Percentiles rank a stretch among this genome's conserved stretches.
These are phyloP conservation scores for Aspergillus piperis DNA, from an alignment of 2,329 filamentous ascomycete genomes.

Conservation along the genomic window DNA sequence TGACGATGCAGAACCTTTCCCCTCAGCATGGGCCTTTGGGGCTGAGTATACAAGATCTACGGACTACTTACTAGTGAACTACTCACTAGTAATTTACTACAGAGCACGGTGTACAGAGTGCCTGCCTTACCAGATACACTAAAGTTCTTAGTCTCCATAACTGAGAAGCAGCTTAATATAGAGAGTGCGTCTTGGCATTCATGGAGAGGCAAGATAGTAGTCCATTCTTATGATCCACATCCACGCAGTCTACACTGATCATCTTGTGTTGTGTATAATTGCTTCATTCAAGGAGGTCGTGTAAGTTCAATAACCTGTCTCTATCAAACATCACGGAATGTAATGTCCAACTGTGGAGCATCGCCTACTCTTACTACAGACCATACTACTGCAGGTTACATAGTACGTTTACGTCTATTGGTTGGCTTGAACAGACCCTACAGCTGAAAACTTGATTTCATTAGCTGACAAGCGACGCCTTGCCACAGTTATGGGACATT, in stretches of 20 bases:
- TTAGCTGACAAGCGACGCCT: not conserved
- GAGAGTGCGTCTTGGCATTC: not conserved
- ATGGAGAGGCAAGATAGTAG: not conserved
- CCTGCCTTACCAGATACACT: not conserved
- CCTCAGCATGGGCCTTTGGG: not conserved
- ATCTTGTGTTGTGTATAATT: not conserved
- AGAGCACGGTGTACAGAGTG: not conserved
- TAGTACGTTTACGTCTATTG: not conserved
- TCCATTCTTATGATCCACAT: not conserved
- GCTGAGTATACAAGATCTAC: not conserved
- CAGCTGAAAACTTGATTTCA: not conserved
- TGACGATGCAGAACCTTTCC: not conserved
- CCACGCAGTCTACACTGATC: not conserved
- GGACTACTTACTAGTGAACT: not conserved
- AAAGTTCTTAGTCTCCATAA: not conserved
- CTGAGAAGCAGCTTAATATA: not conserved
- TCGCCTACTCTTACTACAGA: not conserved
- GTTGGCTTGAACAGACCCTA: not conserved
- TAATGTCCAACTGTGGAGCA: slow-evolving; percentile 4
- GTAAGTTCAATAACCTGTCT: no score
- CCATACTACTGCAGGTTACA: not conserved
- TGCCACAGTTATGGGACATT: not conserved
- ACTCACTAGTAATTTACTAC: not conserved
- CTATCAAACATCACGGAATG: not conserved
- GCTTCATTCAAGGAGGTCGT: not conserved